Percentiles rank a stretch among this genome's conserved stretches.
These are phyloP conservation scores for Streptanthus diversifolius DNA, from an alignment of 345 rosid genomes.

Conservation along the genomic window DNA sequence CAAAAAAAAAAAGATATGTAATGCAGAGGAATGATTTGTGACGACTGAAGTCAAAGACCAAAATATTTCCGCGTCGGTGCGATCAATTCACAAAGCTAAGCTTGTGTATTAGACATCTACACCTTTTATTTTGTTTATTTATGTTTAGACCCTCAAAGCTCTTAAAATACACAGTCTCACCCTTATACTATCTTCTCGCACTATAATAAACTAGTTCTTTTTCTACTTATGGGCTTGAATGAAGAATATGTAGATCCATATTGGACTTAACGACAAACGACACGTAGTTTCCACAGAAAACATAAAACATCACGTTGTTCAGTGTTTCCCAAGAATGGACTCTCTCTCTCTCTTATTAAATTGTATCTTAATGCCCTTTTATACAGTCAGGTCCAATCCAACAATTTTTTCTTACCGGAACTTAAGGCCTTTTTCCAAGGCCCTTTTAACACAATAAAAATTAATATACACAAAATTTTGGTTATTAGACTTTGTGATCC, in stretches of 20 bases:
- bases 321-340: too few species aligned
- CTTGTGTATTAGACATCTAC: neutral
- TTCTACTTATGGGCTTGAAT: neutral
- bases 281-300: neutral
- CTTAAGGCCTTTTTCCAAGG: too few species aligned
- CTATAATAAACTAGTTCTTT: neutral
- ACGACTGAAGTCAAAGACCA: neutral
- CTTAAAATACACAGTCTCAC: neutral
- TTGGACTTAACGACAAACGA: neutral
- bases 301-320: too few species aligned
- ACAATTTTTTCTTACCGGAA: too few species aligned
- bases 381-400: too few species aligned
- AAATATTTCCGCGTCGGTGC: conserved; percentile 29
- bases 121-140: neutral
- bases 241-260: neutral
- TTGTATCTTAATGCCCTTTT: too few species aligned
- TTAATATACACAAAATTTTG: too few species aligned
- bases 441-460: too few species aligned
- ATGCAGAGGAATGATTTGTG: neutral
- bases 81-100: neutral
- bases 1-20: too few species aligned
- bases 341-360: too few species aligned
- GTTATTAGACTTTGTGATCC: too few species aligned
- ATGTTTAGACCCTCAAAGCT: neutral
- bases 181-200: neutral